Evolutionary conservation across 805 yeast species (phyloP), one percentile per base, ranked within the genome.

Genomic region (Suhomyces tanzawaensis): DNA sequence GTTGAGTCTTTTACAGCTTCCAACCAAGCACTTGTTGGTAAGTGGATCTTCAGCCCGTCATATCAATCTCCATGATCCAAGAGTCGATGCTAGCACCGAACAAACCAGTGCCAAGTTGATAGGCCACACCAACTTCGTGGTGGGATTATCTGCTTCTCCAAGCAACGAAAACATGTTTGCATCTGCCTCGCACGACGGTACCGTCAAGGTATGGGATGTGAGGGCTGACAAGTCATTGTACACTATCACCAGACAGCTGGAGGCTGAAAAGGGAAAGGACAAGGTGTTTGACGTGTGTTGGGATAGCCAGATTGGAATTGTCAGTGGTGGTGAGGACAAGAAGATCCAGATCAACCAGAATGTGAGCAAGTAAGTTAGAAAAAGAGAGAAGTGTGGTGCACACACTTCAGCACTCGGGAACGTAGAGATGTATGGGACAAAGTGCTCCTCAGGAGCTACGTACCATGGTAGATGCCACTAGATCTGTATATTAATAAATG

Each of bases 41-140:
- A 79, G 91, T 40, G 99, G 99, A n/a, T 88, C 97, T 1, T 83
- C 96, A 9, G 97, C 97, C n/a, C 83, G 99, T 63, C 98, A 93
- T 62, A 90, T 93, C 46, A 82, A 89, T 38, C 71, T 93, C 44
- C 95, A 88, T 55, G 99, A 93, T 60, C 97, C 98, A 31, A 77
- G 99, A 58, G 73, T 74, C 2, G 62, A 78, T 1, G 72, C 82
- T 2, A 74, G 82, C 27, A 73, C 80, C 12, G 82, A 81, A 40
- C 81, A 77, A 38, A 68, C 74, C 32, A 66, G 72, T 32, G 40
- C 56, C 21, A 95, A 89, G 61, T 73, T 93, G 37, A 70, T 79
- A 34, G 99, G 99, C 4, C 99, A 93, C 60, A 77, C 83, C 30
- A 91, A 90, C 63, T 90, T 93, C 57, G 98, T 93, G 26, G 91